Base-by-base conservation (phyloP, 371 early-diverging fungal species). In the Mucor mucedo region DNA sequence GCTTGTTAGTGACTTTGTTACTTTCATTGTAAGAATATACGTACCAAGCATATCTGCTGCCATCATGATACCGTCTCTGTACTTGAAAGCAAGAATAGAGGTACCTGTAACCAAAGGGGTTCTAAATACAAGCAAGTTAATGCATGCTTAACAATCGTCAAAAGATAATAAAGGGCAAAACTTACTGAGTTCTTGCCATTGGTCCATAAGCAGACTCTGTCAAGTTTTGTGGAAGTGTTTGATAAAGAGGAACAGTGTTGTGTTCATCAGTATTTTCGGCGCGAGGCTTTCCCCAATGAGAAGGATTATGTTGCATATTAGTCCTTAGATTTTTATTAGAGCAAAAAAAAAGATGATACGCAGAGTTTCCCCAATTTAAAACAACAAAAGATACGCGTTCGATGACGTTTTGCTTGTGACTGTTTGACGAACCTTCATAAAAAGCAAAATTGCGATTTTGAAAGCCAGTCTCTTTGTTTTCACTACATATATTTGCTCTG, bases 21-120 rank as follows among this genome's bases (percentile, higher is more conserved):
- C 30, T 49, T 45, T 14, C 2, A 45, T 5, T 8, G 0, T 2
- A 32, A 28, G 21, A 3, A 48, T 48, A 5, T 7, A 16, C 13
- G 57, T 60, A 92, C 93, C 94, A 48, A 97, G 85, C 74, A 91
- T 93, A 77, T 99, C 99, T 11, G 98, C 94, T 10, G 97, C 95
- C 84, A 98, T 88, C 91, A 99, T 96, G 55, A 99, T 85, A 62
- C 99, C 99, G 69, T 96, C 97, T 77, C 94, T 97, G 86, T 92
- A 99, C 77, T 93, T 93, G 77, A 99, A 80, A 47, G 91, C 99
- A 50, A 98, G 74, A 42, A 98, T 93, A 33, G 98, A 97, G n/a
- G 97, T 96, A 72, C 98, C 98, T 14, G 97, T 97, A 4, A 98
- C 95, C 55, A 96, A 84, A 39, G 99, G 99, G 65, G 82, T 80